A percentile compares a stretch with the other conserved stretches of the same genome.
phyloP scores from a whole-genome alignment of 371 early-diverging fungal species.

The Apophysomyces sp. region DNA sequence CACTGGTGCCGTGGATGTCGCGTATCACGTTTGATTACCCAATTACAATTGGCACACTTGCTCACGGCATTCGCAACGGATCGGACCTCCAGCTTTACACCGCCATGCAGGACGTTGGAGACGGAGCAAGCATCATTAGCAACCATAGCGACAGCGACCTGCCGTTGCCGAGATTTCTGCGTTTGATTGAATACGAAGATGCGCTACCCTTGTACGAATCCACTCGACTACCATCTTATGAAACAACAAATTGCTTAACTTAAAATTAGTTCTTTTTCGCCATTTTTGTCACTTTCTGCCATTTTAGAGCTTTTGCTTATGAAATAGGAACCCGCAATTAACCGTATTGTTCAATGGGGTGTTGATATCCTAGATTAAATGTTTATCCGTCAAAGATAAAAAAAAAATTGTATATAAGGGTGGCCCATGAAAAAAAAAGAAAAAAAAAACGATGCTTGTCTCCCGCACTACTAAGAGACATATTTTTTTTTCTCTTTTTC shows the following conservation, averaged over 20 bases:
- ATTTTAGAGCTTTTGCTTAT: not conserved
- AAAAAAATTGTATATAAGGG: too few relatives aligned
- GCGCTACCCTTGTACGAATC: slow-evolving; percentile 31
- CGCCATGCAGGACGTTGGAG: slow-evolving; percentile 1
- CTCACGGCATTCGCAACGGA: slow-evolving; percentile 31
- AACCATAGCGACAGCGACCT: not conserved
- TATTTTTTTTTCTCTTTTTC: too few relatives aligned
- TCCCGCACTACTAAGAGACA: too few relatives aligned
- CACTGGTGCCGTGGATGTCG: slow-evolving; percentile 12
- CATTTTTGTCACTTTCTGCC: not conserved
- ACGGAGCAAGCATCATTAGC: not conserved
- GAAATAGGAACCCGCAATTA: too few relatives aligned
- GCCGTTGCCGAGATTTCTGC: slow-evolving; percentile 21
- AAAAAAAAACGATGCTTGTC: too few relatives aligned
- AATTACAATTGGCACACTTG: slow-evolving; percentile 36
- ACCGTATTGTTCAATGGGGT: too few relatives aligned
- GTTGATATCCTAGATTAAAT: too few relatives aligned
- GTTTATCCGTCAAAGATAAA: too few relatives aligned
- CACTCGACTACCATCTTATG: slow-evolving; percentile 10
- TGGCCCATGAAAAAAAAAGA: too few relatives aligned
- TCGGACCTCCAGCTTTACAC: slow-evolving; percentile 16
- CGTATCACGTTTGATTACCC: slow-evolving; percentile 18
- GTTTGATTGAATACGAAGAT: slow-evolving; percentile 32
- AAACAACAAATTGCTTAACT: not conserved
- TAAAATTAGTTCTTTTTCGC: not conserved